Base-by-base conservation (phyloP, 1,284 basidiomycete species). In the Tilletia horrida region DNA sequence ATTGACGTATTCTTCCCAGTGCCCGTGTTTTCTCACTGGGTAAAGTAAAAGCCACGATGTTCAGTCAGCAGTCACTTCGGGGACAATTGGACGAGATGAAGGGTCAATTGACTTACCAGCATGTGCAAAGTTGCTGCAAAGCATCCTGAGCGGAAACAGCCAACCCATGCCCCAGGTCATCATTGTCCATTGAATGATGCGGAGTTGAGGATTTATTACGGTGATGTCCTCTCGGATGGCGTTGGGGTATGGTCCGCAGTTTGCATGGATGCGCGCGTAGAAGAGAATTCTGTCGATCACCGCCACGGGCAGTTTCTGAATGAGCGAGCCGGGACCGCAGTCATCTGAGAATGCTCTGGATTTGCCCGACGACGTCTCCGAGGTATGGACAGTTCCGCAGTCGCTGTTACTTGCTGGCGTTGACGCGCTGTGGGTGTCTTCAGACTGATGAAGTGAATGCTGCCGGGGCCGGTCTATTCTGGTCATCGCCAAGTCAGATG, bases 351-450 rank as follows among this genome's bases (percentile, higher is more conserved):
- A 13, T 18, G 55, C 55, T 16, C 27, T 31, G 55, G 55, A 59
- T 29, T 59, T 59, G 55, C 55, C 55, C 13, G 55, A 59, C 25
- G 55, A 59, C 9, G 55, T 59, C 55, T 59, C 55, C 13, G 55
- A 59, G 55, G 55, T 59, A 27, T 59, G 55, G 13, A 40, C 31
- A 13, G 55, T 59, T 16, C 55, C 55, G 16, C 35, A 25, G 55
- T 59, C 55, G 55, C 55, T 59, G 31, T 59, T 59, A 1, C 29
- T 59, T 21, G 29, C 55, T n/a, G 55, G 55, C 0, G 55, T 59
- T 3, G 55, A 25, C 9, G 55, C 55, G 55, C 55, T 59, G 8
- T 59, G 55, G 16, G 55, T 59, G 29, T 59, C 55, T 8, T 59
- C 27, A 29, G 55, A 59, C 29, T 31, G 27, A 14, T 59, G 55